Percentiles rank a stretch among this genome's conserved stretches.
Evolutionary conservation across 2,329 filamentous ascomycete species (phyloP).

Genomic region (Didymella arachidicola): DNA sequence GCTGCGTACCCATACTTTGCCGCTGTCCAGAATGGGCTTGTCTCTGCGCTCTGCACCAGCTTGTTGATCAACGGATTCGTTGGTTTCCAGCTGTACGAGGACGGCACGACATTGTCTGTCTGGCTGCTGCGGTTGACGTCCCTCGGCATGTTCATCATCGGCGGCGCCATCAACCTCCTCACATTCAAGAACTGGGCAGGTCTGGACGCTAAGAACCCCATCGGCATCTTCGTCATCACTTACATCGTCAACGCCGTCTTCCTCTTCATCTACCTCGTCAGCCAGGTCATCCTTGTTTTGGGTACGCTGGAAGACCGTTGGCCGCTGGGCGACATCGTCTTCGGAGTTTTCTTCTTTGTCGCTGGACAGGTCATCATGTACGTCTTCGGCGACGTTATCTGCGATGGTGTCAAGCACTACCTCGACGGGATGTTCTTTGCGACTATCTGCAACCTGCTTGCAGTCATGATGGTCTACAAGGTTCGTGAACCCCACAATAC

Average conservation of each 20-base stretch:
- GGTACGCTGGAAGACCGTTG: constrained; percentile 94
- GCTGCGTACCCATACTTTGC: constrained; percentile 89
- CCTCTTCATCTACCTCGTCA: constrained; percentile 81
- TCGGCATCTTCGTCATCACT: constrained; percentile 88
- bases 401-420: constrained; percentile 85
- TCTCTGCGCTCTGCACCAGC: constrained; percentile 85
- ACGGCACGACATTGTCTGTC: constrained; percentile 89
- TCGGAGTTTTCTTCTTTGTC: constrained; percentile 90
- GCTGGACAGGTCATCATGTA: constrained; percentile 93
- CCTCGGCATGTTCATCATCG: constrained; percentile 81
- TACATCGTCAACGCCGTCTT: constrained; percentile 91
- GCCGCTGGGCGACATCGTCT: constrained; percentile 90
- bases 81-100: constrained; percentile 97
- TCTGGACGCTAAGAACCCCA: constrained; percentile 81
- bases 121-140: constrained; percentile 89
- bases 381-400: constrained; percentile 85
- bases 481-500: constrained; percentile 54
- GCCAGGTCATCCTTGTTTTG: constrained; percentile 87
- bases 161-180: constrained; percentile 84
- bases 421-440: constrained; percentile 94
- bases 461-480: constrained; percentile 99
- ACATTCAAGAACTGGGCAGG: constrained; percentile 95
- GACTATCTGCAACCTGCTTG: constrained; percentile 89
- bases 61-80: constrained; percentile 97
- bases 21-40: constrained; percentile 82